Conservation (phyloP, 345 rosid genomes). For the Litchi chinensis region DNA sequence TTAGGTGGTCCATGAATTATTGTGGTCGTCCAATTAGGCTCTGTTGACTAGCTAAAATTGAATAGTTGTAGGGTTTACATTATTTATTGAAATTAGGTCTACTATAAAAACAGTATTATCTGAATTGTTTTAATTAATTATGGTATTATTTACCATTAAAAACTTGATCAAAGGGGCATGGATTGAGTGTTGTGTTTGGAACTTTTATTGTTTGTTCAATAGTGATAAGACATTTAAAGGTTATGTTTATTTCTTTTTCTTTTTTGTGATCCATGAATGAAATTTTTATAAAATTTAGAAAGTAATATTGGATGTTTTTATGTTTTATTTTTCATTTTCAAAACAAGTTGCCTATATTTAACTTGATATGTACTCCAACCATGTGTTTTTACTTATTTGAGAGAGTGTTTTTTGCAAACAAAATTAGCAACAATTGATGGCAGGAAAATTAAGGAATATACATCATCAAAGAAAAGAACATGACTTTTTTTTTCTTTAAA, state of each 20-base stretch:
- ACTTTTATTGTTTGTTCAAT: background rate
- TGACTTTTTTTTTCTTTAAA: background rate
- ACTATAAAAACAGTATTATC: background rate
- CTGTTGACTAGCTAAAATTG: background rate
- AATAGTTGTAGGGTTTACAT: background rate
- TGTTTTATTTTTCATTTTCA: background rate
- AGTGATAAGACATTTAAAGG: background rate
- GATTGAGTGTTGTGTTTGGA: background rate
- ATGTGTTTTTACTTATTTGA: background rate
- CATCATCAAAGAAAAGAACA: background rate
- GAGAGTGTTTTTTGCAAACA: background rate
- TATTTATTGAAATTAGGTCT: background rate
- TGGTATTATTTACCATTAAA: background rate
- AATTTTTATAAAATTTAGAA: background rate
- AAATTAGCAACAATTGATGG: background rate
- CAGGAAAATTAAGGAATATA: background rate
- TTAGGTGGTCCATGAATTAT: constrained; percentile 13
- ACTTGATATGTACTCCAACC: background rate
- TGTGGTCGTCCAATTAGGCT: constrained; percentile 7
- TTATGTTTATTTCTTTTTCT: too few species aligned
- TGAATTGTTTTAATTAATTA: background rate
- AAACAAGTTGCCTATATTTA: background rate
- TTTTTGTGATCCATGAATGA: background rate
- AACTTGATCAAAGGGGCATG: background rate
- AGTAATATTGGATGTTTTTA: background rate